Percentiles rank a stretch among this genome's conserved stretches.
Evolutionary conservation across 352 stramenopile genomes (phyloP).

Genomic region (Achlya hypogyna): DNA sequence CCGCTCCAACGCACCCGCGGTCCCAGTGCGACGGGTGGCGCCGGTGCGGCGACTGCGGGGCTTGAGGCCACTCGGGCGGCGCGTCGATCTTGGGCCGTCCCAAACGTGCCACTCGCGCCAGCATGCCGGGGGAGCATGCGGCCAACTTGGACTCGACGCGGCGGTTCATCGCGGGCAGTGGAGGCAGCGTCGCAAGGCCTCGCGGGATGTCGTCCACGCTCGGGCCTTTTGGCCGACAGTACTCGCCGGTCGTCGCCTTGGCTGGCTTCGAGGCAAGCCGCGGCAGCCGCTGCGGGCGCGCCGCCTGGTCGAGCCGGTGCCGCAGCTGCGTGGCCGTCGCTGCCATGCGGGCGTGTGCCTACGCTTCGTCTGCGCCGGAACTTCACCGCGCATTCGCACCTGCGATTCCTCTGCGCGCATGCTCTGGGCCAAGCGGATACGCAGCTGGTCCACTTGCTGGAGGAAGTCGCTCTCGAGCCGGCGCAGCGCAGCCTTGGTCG

Average conservation of each 20-base stretch:
- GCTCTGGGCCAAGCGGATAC: not conserved
- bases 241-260: no score
- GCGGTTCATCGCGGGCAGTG: not conserved
- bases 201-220: not conserved
- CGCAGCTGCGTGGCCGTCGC: not conserved
- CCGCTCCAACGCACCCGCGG: not conserved
- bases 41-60: constrained; percentile 7
- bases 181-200: not conserved
- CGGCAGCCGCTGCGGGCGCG: not conserved
- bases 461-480: not conserved
- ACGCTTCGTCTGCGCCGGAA: not conserved
- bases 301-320: not conserved
- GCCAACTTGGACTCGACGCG: not conserved
- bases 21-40: not conserved
- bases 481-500: not conserved
- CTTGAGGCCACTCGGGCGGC: not conserved
- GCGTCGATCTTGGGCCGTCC: not conserved
- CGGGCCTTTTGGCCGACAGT: not conserved
- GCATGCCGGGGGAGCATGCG: constrained; percentile 1
- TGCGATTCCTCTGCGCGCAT: not conserved
- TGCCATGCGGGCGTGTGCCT: not conserved
- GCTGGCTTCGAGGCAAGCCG: not conserved
- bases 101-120: not conserved
- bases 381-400: not conserved
- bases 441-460: not conserved